phyloP scores from a whole-genome alignment of 106 monocot genomes.

The Agapanthus africanus region DNA sequence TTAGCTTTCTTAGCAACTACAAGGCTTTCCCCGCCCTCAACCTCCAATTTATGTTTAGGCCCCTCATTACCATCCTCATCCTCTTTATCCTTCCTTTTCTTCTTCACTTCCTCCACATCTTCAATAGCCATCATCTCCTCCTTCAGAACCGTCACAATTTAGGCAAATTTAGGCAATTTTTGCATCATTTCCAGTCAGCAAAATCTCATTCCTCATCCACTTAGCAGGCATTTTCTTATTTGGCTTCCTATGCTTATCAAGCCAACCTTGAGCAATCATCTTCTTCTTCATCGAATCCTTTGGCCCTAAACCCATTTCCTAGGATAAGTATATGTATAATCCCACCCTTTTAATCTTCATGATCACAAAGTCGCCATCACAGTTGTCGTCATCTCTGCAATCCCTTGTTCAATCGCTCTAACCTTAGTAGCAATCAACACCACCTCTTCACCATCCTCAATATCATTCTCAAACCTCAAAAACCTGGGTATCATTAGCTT shows the following conservation, averaged over 20 bases:
- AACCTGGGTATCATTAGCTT: conserved; percentile 88
- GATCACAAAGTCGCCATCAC: conserved; percentile 97
- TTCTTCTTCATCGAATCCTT: conserved; percentile 87
- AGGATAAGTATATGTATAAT: conserved; percentile 84
- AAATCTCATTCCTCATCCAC: conserved; percentile 64
- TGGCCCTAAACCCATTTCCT: conserved; percentile 94
- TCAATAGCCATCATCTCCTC: conserved; percentile 8
- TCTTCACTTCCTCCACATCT: conserved; percentile 12
- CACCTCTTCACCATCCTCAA: conserved; percentile 86
- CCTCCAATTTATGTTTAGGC: conserved; percentile 27
- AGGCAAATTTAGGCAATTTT: conserved; percentile 53
- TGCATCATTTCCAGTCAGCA: conserved; percentile 63
- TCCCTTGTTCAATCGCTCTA: conserved; percentile 76
- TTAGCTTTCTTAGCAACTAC: conserved; percentile 40
- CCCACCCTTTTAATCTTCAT: conserved; percentile 92
- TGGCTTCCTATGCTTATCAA: conserved; percentile 90
- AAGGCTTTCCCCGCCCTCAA: conserved; percentile 18
- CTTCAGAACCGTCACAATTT: conserved; percentile 33
- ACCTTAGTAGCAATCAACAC: conserved; percentile 93
- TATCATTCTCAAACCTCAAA: conserved; percentile 81
- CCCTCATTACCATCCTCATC: conserved; percentile 18
- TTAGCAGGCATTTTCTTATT: conserved; percentile 90
- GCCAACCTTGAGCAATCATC: conserved; percentile 63
- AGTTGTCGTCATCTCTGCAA: conserved; percentile 90
- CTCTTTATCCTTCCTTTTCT: conserved; percentile 32